phyloP scores from a whole-genome alignment of 768 basidiomycete species.

The Tulasnella sp. region DNA sequence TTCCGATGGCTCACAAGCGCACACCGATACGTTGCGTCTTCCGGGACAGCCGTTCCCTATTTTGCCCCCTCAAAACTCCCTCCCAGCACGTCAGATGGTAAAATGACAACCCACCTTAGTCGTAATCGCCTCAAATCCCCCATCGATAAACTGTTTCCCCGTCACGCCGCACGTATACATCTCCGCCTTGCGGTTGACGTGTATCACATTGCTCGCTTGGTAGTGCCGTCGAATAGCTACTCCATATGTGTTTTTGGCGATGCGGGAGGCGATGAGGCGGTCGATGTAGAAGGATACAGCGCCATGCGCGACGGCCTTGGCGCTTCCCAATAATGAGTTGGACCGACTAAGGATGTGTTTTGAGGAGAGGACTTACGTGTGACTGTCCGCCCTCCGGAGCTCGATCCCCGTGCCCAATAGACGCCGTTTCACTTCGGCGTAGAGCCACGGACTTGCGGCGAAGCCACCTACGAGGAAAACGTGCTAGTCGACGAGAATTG shows the following conservation, averaged over 20 bases:
- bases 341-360: background rate
- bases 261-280: slow-evolving; percentile 68
- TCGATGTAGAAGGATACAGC: slow-evolving; percentile 77
- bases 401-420: slow-evolving; percentile 43
- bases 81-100: no score
- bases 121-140: background rate
- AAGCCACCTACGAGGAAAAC: slow-evolving; percentile 77
- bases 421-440: slow-evolving; percentile 59
- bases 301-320: slow-evolving; percentile 76
- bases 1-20: no score
- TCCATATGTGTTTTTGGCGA: slow-evolving; percentile 70
- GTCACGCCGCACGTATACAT: slow-evolving; percentile 27
- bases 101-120: background rate
- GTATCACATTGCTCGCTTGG: slow-evolving; percentile 52
- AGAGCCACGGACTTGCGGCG: slow-evolving; percentile 71
- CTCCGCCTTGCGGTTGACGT: slow-evolving; percentile 47
- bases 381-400: slow-evolving; percentile 65
- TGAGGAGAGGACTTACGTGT: slow-evolving; percentile 41
- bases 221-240: slow-evolving; percentile 65
- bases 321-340: slow-evolving; percentile 32
- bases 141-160: background rate
- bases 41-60: no score
- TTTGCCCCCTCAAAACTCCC: no score
- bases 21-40: no score
- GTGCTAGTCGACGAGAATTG: slow-evolving; percentile 35